Conservation (phyloP, 768 basidiomycete genomes). For the Daedaleopsis nitida region DNA sequence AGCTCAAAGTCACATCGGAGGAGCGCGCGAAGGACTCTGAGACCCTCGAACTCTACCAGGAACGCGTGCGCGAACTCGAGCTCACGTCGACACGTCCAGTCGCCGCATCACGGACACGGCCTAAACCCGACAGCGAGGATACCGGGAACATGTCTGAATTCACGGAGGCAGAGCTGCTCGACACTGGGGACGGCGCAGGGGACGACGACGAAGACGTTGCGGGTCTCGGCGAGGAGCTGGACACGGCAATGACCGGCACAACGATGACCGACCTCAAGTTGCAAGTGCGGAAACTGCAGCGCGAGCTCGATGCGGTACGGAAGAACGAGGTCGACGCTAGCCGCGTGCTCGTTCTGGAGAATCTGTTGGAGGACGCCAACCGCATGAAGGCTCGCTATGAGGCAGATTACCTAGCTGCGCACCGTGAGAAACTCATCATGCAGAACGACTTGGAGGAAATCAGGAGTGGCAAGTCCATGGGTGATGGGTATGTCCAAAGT, state of each 20-base stretch:
- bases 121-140: constrained; percentile 10
- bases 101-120: constrained; percentile 28
- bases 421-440: constrained; percentile 79
- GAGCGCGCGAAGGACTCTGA: constrained; percentile 82
- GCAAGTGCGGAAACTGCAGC: constrained; percentile 76
- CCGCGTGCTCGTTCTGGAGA: constrained; percentile 83
- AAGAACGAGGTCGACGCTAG: constrained; percentile 79
- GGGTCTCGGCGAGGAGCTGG: constrained; percentile 83
- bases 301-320: constrained; percentile 76
- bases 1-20: constrained; percentile 64
- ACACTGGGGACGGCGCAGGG: constrained; percentile 30
- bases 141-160: constrained; percentile 28
- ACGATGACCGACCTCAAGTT: constrained; percentile 93
- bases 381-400: constrained; percentile 90
- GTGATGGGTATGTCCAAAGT: constrained; percentile 65
- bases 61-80: constrained; percentile 88
- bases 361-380: constrained; percentile 88
- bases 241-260: constrained; percentile 79
- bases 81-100: constrained; percentile 56
- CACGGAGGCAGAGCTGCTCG: constrained; percentile 50
- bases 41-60: constrained; percentile 86
- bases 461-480: constrained; percentile 78
- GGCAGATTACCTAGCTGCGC: constrained; percentile 80
- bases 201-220: constrained; percentile 52
- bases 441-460: constrained; percentile 88